Base-by-base conservation (phyloP, 2,329 filamentous ascomycete genomes). In the Fusarium phyllophilum region DNA sequence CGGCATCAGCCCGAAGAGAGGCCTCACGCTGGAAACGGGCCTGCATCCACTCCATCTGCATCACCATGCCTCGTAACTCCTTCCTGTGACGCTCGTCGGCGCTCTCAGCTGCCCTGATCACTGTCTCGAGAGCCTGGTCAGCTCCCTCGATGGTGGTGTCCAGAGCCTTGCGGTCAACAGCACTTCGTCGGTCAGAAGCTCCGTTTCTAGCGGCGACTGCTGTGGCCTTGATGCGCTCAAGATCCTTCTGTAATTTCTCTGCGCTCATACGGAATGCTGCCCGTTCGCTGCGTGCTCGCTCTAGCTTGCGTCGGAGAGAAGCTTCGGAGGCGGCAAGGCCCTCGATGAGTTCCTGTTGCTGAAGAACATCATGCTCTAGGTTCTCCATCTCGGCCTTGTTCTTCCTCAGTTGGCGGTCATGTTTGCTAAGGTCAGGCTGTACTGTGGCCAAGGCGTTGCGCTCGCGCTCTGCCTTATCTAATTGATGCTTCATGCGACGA, bases 1-100 rank as follows among this genome's bases (percentile, higher is more conserved):
- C 93, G 38, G 96, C 89, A 78, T 95, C 94, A 72, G 89, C 88
- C 46, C 96, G 89, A 83, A 98, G 92, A 57, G 89, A 90, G 76
- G 94, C 90, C 83, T 98, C 96, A 38, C 96, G 89, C 80, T 90
- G 88, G 84, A 93, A 93, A 59, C 92, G 90, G 5, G 94, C 94
- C 78, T 95, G 91, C 81, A 98, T 90, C 91, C 94, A 98, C 78
- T 95, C 90, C 81, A 98, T 96, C 83, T 98, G 95, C 84, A 96
- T 93, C 60, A 90, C 89, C 79, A 98, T 87, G 24, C 96, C 96
- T 75, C 91, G 90, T 60, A 98, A 85, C 83, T 97, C 94, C 81
- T 91, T 91, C 77, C 87, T 85, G 81, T 96, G 94, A 49, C 89
- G 86, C 75, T 89, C 90, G 78, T 94, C 91, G 51, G 92, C 90